Percentiles rank a stretch among this genome's conserved stretches.
Conservation (phyloP, 768 basidiomycete genomes). For the Clavulina sp. region DNA sequence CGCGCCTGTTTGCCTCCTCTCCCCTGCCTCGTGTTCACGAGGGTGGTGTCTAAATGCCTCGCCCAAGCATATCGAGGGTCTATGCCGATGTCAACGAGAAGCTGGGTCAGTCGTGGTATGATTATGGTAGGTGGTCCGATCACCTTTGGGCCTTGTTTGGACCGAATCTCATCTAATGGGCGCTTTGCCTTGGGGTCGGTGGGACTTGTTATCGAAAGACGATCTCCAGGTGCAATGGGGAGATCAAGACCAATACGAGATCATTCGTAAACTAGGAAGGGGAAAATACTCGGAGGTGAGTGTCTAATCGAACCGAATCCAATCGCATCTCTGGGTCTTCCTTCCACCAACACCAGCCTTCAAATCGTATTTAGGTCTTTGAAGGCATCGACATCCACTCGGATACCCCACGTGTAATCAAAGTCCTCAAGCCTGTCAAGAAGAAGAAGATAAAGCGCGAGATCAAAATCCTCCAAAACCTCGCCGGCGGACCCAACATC, state of each 20-base stretch:
- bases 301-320: conserved; percentile 2
- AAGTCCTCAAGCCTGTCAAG: conserved; percentile 97
- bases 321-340: conserved; percentile 8
- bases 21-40: no score
- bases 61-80: conserved; percentile 32
- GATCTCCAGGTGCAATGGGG: conserved; percentile 97
- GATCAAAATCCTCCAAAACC: conserved; percentile 94
- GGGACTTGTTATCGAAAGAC: conserved; percentile 36
- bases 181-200: conserved; percentile 10
- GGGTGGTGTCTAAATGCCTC: not conserved
- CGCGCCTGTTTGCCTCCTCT: no score
- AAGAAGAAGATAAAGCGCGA: conserved; percentile 99
- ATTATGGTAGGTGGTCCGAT: conserved; percentile 53
- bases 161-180: not conserved
- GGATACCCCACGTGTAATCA: conserved; percentile 93
- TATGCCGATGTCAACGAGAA: conserved; percentile 80
- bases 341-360: conserved; percentile 12
- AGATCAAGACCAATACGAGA: conserved; percentile 92
- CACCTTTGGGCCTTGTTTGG: conserved; percentile 6
- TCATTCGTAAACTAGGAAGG: conserved; percentile 87
- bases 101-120: conserved; percentile 82
- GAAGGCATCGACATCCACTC: conserved; percentile 84
- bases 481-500: conserved; percentile 90
- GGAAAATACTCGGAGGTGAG: conserved; percentile 89
- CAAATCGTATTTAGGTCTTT: conserved; percentile 41